Evolutionary conservation across 2,329 filamentous ascomycete species (phyloP).

Genomic region (Diaporthe batatas): DNA sequence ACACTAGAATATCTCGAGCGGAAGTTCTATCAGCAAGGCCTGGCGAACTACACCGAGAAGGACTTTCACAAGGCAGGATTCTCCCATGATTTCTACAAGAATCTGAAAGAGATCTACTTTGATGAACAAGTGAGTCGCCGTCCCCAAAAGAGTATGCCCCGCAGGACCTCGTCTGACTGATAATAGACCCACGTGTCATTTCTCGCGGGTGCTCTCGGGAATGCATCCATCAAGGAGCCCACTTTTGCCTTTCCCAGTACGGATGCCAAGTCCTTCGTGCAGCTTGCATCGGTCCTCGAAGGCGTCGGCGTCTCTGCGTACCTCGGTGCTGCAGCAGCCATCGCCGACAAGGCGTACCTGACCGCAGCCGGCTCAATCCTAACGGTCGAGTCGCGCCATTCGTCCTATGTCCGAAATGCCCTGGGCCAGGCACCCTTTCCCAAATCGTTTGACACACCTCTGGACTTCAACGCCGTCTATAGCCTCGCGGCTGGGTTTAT

Average conservation of each 20-base stretch:
- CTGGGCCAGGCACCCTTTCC: slow-evolving; percentile 66
- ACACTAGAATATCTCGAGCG: slow-evolving; percentile 71
- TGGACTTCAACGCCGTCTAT: slow-evolving; percentile 71
- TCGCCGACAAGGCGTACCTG: slow-evolving; percentile 69
- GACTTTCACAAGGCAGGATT: slow-evolving; percentile 36
- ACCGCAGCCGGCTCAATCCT: slow-evolving; percentile 73
- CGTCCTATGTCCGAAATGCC: slow-evolving; percentile 69
- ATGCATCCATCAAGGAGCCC: slow-evolving; percentile 64
- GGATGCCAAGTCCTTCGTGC: slow-evolving; percentile 63
- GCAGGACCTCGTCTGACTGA: background rate
- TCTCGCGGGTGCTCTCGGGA: slow-evolving; percentile 64
- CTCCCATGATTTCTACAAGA: slow-evolving; percentile 64
- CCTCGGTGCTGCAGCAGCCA: slow-evolving; percentile 71
- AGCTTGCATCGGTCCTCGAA: slow-evolving; percentile 66
- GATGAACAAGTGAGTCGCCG: slow-evolving; percentile 60
- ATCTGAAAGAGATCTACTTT: slow-evolving; percentile 66
- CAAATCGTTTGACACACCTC: slow-evolving; percentile 71
- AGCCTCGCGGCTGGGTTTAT: slow-evolving; percentile 76
- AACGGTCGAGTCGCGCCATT: slow-evolving; percentile 75
- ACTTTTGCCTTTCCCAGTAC: slow-evolving; percentile 68
- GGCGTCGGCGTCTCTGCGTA: slow-evolving; percentile 71
- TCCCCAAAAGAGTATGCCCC: background rate
- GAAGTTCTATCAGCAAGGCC: slow-evolving; percentile 72
- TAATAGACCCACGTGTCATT: slow-evolving; percentile 67
- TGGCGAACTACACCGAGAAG: slow-evolving; percentile 65